Evolutionary conservation across 2,329 filamentous ascomycete species (phyloP).

Genomic region (Scytalidium sp.): DNA sequence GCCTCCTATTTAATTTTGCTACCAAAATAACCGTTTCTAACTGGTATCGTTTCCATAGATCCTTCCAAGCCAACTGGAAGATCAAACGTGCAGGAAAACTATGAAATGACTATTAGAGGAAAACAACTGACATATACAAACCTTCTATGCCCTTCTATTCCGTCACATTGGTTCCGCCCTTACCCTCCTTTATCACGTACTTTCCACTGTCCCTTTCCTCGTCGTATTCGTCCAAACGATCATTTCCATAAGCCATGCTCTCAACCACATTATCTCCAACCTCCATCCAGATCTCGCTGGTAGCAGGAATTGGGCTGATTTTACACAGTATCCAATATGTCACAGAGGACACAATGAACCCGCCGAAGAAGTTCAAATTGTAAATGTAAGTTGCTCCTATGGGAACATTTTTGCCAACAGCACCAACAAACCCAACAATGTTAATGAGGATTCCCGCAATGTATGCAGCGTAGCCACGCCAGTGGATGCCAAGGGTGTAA

Average conservation of each 20-base stretch:
- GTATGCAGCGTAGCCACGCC: conserved; percentile 82
- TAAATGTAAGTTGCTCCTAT: conserved; percentile 81
- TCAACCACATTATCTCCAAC: conserved; percentile 63
- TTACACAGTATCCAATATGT: conserved; percentile 71
- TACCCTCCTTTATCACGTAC: not conserved
- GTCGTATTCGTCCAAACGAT: conserved; percentile 14
- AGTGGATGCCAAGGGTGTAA: conserved; percentile 71
- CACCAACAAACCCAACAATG: conserved; percentile 86
- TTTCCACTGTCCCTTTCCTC: conserved; percentile 11
- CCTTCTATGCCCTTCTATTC: not conserved
- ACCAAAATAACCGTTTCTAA: not conserved
- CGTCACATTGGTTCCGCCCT: not conserved
- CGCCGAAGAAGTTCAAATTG: conserved; percentile 86
- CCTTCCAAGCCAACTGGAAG: not conserved
- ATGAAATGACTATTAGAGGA: no score
- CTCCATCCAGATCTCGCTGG: conserved; percentile 75
- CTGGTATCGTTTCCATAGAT: not conserved
- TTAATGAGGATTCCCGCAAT: conserved; percentile 83
- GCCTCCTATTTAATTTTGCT: no score
- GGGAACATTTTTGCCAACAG: conserved; percentile 69
- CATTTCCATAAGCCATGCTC: conserved; percentile 20
- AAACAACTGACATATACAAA: not conserved
- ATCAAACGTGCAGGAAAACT: no score
- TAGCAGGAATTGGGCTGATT: conserved; percentile 70
- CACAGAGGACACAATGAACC: conserved; percentile 66